These are phyloP conservation scores for Trypanosoma theileri DNA, from an alignment of 208 protist species.

Conservation along the genomic window DNA sequence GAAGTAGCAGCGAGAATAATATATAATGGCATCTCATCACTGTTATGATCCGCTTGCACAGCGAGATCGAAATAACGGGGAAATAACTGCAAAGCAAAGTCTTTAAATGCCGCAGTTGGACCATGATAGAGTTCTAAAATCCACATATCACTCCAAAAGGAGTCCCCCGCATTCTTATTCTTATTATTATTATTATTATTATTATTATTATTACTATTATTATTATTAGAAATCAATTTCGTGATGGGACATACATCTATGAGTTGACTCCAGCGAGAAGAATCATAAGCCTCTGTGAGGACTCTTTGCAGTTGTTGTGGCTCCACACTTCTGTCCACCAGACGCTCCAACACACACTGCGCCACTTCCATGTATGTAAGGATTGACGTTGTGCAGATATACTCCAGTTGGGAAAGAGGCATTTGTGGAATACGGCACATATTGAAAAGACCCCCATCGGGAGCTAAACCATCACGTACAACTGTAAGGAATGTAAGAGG, in stretches of 20 bases:
- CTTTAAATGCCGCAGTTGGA: constrained; percentile 90
- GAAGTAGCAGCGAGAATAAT: constrained; percentile 90
- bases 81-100: constrained; percentile 91
- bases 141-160: constrained; percentile 5
- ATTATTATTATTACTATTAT: constrained; percentile 9
- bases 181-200: constrained; percentile 11
- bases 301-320: constrained; percentile 52
- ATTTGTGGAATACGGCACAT: constrained; percentile 57
- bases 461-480: constrained; percentile 72
- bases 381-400: constrained; percentile 42
- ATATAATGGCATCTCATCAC: constrained; percentile 29
- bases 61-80: constrained; percentile 78
- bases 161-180: neutral
- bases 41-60: constrained; percentile 12
- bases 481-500: constrained; percentile 58
- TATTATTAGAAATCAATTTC: constrained; percentile 26
- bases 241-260: constrained; percentile 69
- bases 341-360: constrained; percentile 72
- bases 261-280: constrained; percentile 55
- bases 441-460: constrained; percentile 83
- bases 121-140: constrained; percentile 89
- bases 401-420: constrained; percentile 58
- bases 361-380: constrained; percentile 73
- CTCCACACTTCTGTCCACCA: constrained; percentile 62
- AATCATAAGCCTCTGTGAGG: constrained; percentile 69